Conservation (phyloP, 148 eudicot species). For the Camellia lanceoleosa region DNA sequence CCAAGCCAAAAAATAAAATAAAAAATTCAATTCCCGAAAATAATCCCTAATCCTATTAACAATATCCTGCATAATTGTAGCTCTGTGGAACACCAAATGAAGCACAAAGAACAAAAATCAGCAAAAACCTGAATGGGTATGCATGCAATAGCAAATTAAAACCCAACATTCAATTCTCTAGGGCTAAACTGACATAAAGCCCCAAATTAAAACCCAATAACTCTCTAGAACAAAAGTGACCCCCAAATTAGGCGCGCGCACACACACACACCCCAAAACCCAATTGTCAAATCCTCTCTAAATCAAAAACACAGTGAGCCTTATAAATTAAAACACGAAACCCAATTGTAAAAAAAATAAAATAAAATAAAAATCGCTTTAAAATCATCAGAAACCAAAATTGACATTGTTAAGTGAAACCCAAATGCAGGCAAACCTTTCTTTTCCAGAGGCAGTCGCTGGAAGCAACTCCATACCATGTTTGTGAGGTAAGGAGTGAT, state of each 20-base stretch:
- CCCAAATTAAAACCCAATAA: background rate
- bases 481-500: constrained; percentile 52
- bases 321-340: background rate
- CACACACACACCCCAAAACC: background rate
- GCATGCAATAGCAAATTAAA: background rate
- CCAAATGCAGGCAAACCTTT: constrained; percentile 36
- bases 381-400: background rate
- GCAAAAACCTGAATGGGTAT: background rate
- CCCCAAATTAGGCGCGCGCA: background rate
- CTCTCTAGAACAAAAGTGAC: background rate
- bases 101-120: background rate
- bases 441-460: constrained; percentile 57
- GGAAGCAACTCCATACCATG: constrained; percentile 66
- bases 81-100: background rate
- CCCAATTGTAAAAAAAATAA: background rate
- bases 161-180: background rate
- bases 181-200: background rate
- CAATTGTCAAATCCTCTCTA: background rate
- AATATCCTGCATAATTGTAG: background rate
- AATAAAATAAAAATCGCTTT: background rate
- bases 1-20: background rate
- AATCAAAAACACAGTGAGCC: background rate
- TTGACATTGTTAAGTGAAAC: background rate
- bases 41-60: background rate
- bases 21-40: background rate